These are phyloP conservation scores for Hyphopichia wangnamkhiaoensis DNA, from an alignment of 1,139 yeast species.

Conservation along the genomic window DNA sequence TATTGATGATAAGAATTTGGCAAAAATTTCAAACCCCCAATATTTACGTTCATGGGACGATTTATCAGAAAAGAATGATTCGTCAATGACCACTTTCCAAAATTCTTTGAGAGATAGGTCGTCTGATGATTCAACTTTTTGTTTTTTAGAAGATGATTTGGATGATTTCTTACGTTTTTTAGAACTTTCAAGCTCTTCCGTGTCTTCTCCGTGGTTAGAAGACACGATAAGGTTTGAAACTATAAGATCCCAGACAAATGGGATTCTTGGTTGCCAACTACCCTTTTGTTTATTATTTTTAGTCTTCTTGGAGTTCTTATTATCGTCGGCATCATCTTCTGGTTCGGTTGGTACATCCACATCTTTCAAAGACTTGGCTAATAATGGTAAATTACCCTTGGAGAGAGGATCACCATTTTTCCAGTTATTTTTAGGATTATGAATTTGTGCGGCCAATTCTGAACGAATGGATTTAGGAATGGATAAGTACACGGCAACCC, in stretches of 20 bases:
- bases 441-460: constrained; percentile 23
- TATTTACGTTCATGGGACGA: constrained; percentile 85
- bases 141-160: constrained; percentile 34
- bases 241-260: constrained; percentile 81
- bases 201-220: constrained; percentile 15
- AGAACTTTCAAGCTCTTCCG: constrained; percentile 17
- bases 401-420: constrained; percentile 70
- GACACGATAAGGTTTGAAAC: constrained; percentile 39
- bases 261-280: constrained; percentile 76
- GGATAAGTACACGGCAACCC: constrained; percentile 68
- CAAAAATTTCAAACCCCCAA: constrained; percentile 80
- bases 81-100: constrained; percentile 81
- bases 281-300: constrained; percentile 51
- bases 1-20: constrained; percentile 39
- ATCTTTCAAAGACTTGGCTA: constrained; percentile 69
- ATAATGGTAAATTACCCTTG: constrained; percentile 59
- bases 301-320: constrained; percentile 17
- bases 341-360: constrained; percentile 41
- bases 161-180: constrained; percentile 32
- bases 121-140: constrained; percentile 21
- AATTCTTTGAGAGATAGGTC: constrained; percentile 60
- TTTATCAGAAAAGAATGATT: constrained; percentile 70
- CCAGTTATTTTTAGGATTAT: constrained; percentile 52
- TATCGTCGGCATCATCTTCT: constrained; percentile 29
- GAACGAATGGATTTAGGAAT: constrained; percentile 37